A percentile compares a stretch with the other conserved stretches of the same genome.
These are phyloP conservation scores for Saraca asoca DNA, from an alignment of 331 rosid species.

Conservation along the genomic window DNA sequence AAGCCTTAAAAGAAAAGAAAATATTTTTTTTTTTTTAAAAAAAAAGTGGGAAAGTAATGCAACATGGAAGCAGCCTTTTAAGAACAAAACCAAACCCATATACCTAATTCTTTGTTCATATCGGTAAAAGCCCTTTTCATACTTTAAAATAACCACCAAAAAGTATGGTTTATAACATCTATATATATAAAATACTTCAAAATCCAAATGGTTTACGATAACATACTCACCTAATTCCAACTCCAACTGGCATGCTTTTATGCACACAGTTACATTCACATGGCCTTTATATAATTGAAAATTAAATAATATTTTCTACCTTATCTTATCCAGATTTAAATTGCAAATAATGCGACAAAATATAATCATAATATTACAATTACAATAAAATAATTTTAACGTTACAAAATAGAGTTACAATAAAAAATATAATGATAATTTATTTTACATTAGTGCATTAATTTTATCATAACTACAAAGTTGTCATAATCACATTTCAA, in stretches of 20 bases:
- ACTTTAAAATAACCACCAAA: constrained; percentile 10
- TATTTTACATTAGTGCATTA: too few species aligned
- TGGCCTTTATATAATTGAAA: constrained; percentile 7
- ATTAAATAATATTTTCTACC: constrained; percentile 25
- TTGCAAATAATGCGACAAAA: too few species aligned
- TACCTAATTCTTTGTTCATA: constrained; percentile 40
- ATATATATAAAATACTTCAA: constrained; percentile 21
- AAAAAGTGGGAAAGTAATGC: constrained; percentile 19
- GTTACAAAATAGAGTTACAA: too few species aligned
- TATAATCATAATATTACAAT: too few species aligned
- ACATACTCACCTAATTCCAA: constrained; percentile 40
- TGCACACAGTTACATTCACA: constrained; percentile 33
- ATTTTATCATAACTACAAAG: too few species aligned
- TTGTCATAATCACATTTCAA: too few species aligned
- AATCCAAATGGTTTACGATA: constrained; percentile 31
- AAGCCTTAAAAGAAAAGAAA: constrained; percentile 26
- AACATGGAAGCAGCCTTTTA: constrained; percentile 43
- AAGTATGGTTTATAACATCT: not conserved
- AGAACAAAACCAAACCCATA: constrained; percentile 36
- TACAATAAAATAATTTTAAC: too few species aligned
- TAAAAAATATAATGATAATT: too few species aligned
- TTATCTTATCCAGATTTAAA: constrained; percentile 15
- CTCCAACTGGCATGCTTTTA: constrained; percentile 33
- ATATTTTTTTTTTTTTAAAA: too few species aligned
- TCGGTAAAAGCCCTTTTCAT: constrained; percentile 36